Conservation (phyloP, 495 filamentous ascomycete genomes). For the Penicillium chermesinum region DNA sequence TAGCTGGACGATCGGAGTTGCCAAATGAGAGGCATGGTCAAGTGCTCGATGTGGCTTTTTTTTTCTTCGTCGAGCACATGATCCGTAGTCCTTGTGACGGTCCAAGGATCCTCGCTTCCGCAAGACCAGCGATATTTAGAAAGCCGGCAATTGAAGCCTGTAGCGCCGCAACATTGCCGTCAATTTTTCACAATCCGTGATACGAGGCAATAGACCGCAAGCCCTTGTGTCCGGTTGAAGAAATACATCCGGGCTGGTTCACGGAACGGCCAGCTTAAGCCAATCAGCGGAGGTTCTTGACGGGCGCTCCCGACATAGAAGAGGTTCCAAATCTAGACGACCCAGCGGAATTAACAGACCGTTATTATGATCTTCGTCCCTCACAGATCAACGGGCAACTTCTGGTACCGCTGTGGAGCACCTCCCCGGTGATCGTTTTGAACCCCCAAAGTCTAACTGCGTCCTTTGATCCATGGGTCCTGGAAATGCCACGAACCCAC, state of each 20-base stretch:
- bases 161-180: no score
- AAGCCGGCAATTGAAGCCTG: no score
- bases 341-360: background rate
- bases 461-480: conserved; percentile 8
- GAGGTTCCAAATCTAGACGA: background rate
- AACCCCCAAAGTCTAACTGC: conserved; percentile 14
- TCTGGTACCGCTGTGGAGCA: background rate
- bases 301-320: background rate
- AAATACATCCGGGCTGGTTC: background rate
- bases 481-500: background rate
- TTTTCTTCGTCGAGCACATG: background rate
- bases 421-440: conserved; percentile 4
- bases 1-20: conserved; percentile 6
- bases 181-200: conserved; percentile 20
- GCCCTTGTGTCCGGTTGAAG: conserved; percentile 17
- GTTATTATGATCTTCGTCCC: background rate
- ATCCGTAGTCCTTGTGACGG: background rate
- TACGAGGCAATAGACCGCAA: no score
- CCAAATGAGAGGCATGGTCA: conserved; percentile 9
- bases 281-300: background rate
- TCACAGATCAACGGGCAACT: background rate
- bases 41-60: background rate
- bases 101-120: no score
- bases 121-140: no score
- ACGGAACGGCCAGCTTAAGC: background rate